Evolutionary conservation across 176 grass and related monocot species (phyloP).

Genomic region (Alloteropsis semialata): DNA sequence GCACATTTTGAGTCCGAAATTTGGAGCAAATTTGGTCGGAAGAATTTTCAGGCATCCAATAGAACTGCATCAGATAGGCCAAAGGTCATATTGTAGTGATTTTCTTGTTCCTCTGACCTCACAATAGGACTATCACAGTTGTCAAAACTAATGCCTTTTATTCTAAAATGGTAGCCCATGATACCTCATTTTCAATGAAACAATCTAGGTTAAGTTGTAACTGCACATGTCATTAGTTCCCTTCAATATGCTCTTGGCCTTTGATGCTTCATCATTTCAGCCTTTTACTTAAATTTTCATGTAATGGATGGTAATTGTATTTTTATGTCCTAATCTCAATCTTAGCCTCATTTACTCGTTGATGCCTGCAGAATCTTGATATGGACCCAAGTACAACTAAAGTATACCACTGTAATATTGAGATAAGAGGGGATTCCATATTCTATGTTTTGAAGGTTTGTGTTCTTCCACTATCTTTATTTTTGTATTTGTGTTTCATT

Average conservation of each 20-base stretch:
- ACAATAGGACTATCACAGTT: not conserved
- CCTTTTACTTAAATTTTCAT: not conserved
- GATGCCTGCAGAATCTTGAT: constrained; percentile 27
- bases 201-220: not conserved
- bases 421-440: constrained; percentile 28
- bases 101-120: not conserved
- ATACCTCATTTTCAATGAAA: not conserved
- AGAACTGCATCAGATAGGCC: constrained; percentile 36
- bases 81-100: constrained; percentile 35
- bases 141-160: not conserved
- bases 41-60: constrained; percentile 3
- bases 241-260: not conserved
- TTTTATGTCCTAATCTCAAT: constrained; percentile 7
- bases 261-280: not conserved
- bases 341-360: not conserved
- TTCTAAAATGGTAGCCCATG: not conserved
- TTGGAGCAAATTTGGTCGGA: constrained; percentile 34
- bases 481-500: not conserved
- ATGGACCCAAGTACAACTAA: constrained; percentile 38
- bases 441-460: constrained; percentile 54
- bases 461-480: not conserved
- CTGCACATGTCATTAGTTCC: not conserved
- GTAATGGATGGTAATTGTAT: not conserved
- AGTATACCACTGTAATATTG: constrained; percentile 64
- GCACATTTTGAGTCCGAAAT: constrained; percentile 43